phyloP scores from a whole-genome alignment of 768 basidiomycete genomes.

The Phlebiopsis flavidoalba region DNA sequence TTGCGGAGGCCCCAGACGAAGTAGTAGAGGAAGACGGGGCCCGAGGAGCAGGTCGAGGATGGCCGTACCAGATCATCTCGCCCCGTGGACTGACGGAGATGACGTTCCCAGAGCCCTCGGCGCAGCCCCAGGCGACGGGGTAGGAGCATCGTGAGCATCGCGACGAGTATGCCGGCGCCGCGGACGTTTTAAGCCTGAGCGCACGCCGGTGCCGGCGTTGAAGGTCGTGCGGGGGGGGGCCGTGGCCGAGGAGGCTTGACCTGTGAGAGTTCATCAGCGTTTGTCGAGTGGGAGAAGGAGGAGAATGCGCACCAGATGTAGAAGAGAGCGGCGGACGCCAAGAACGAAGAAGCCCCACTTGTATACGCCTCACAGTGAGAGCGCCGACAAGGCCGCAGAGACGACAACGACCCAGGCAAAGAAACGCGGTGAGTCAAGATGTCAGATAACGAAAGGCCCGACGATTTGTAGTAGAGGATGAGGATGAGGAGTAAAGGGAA shows the following conservation, averaged over 20 bases:
- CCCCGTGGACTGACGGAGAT: constrained; percentile 41
- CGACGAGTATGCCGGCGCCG: constrained; percentile 36
- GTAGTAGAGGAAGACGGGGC: constrained; percentile 32
- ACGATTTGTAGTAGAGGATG: constrained; percentile 39
- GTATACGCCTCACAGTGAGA: constrained; percentile 41
- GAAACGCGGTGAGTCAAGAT: constrained; percentile 41
- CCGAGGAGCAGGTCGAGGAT: constrained; percentile 38
- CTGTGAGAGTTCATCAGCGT: not conserved
- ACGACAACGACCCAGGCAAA: constrained; percentile 42
- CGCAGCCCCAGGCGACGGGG: constrained; percentile 51
- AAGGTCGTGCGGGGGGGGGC: constrained; percentile 20
- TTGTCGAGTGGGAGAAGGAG: not conserved
- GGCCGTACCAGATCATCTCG: constrained; percentile 54
- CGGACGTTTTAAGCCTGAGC: constrained; percentile 22
- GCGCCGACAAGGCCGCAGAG: constrained; percentile 43
- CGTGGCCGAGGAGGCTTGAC: constrained; percentile 20
- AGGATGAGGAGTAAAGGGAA: constrained; percentile 45
- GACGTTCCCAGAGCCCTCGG: constrained; percentile 45
- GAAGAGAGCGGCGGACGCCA: constrained; percentile 38
- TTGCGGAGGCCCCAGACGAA: constrained; percentile 17
- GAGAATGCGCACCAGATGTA: constrained; percentile 39
- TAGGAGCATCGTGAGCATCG: constrained; percentile 50
- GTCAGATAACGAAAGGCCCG: constrained; percentile 41
- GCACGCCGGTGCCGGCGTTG: constrained; percentile 19
- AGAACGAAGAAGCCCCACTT: constrained; percentile 49